Conservation (phyloP, 2,329 filamentous ascomycete genomes). For the Cladobotryum mycophilum region DNA sequence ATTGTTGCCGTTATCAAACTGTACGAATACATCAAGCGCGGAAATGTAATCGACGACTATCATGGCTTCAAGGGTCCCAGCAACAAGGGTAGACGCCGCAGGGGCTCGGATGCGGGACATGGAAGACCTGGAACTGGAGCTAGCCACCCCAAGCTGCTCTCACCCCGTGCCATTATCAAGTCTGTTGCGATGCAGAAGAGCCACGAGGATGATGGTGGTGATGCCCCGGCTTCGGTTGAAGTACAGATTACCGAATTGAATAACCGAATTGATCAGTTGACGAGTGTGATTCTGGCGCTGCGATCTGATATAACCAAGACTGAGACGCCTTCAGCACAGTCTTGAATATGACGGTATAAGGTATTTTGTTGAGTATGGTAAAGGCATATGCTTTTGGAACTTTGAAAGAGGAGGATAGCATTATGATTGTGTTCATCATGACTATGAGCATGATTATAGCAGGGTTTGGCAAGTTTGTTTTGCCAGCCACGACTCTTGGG, state of each 20-base stretch:
- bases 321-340: not conserved
- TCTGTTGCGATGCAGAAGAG: conserved; percentile 13
- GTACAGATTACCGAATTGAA: conserved; percentile 48
- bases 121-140: conserved; percentile 12
- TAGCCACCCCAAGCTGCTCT: conserved; percentile 7
- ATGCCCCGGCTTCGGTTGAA: conserved; percentile 39
- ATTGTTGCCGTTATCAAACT: conserved; percentile 62
- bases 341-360: not conserved
- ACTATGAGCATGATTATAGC: not conserved
- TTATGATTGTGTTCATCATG: no score
- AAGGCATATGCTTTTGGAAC: not conserved
- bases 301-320: conserved; percentile 28
- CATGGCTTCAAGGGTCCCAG: conserved; percentile 44
- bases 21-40: conserved; percentile 52
- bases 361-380: not conserved
- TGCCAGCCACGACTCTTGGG: no score
- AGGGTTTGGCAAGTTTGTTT: not conserved
- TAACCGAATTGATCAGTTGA: conserved; percentile 53
- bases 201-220: conserved; percentile 28
- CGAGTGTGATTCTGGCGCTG: conserved; percentile 44
- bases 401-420: no score
- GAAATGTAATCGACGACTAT: conserved; percentile 35
- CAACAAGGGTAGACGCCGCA: conserved; percentile 17
- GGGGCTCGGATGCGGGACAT: conserved; percentile 15
- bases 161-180: conserved; percentile 14